Evolutionary conservation across 352 stramenopile species (phyloP), one percentile per base, ranked within the genome.

Genomic region (Phytophthora sansomeana): DNA sequence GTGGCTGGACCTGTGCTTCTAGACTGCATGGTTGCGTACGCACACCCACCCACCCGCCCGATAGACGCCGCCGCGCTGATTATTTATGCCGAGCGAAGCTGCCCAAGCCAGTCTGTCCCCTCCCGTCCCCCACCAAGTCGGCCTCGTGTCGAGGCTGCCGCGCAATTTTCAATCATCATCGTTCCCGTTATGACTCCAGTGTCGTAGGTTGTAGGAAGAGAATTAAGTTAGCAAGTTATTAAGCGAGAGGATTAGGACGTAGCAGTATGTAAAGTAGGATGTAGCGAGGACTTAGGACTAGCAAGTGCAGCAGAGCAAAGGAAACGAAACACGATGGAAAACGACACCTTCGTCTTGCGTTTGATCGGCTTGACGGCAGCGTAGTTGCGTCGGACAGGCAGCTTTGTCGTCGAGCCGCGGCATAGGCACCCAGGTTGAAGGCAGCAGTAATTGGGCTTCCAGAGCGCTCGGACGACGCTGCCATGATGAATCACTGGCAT

Each of bases 1-100:
- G 38, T 93, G 85, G 85, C 73, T 93, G 59, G 87, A 95, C 58
- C 67, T 95, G 56, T 92, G 83, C 69, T 95, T 95, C 46, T 93
- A 78, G 63, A 70, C 36, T 58, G 32, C 24, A 51, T 78, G 58
- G 35, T 57, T 39, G 33, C 52, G n/a, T 41, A 10, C 28, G 11
- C 43, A 42, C 43, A 41, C 17, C 35, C 39, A 46, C n/a, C n/a
- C n/a, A 38, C 58, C 29, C 21, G 55, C 60, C 63, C 55, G 69
- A 77, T 73, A 77, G 69, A 77, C 69, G 41, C 64, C 50, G 64
- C 41, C 36, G 41, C 54, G 64, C 48, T 79, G 64, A 73, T 68
- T 83, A 86, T 83, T 83, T 86, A 86, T 72, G 51, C 47, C 54
- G 54, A 56, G 57, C 70, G 55, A 70, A 42, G 53, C 39, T 71